A percentile compares a stretch with the other conserved stretches of the same genome.
Conservation (phyloP, 352 stramenopile species). For the Phytophthora litchii region DNA sequence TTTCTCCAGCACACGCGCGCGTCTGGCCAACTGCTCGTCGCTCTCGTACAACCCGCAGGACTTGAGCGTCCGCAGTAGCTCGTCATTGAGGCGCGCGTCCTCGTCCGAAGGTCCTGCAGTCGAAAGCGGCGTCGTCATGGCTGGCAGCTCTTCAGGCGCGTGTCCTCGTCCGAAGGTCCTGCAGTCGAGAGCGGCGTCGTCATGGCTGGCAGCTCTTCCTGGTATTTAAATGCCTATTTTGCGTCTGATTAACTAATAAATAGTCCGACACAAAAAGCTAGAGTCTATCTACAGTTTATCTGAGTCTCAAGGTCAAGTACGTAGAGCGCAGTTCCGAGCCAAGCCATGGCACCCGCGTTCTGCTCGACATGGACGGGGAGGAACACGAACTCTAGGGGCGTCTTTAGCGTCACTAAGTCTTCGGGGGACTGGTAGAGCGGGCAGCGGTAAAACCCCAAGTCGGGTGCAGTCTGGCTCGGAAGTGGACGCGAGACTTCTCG, state of each 20-base stretch:
- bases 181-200: slow-evolving; percentile 79
- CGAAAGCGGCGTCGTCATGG: slow-evolving; percentile 78
- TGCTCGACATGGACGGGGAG: slow-evolving; percentile 39
- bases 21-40: slow-evolving; percentile 59
- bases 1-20: slow-evolving; percentile 70
- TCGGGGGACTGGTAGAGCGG: slow-evolving; percentile 43
- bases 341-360: slow-evolving; percentile 27
- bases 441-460: slow-evolving; percentile 43
- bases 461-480: slow-evolving; percentile 2
- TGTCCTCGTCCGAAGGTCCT: slow-evolving; percentile 66
- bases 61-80: slow-evolving; percentile 73
- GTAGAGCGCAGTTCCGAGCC: slow-evolving; percentile 42
- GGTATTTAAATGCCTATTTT: too few relatives aligned
- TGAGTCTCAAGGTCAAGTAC: slow-evolving; percentile 31
- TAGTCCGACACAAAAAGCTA: not conserved
- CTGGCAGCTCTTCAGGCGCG: slow-evolving; percentile 46
- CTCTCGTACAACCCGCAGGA: slow-evolving; percentile 78
- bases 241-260: too few relatives aligned
- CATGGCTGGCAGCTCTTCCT: slow-evolving; percentile 44
- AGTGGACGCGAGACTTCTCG: slow-evolving; percentile 9
- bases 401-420: slow-evolving; percentile 32
- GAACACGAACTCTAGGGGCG: slow-evolving; percentile 45
- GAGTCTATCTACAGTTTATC: slow-evolving; percentile 1
- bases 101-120: slow-evolving; percentile 66
- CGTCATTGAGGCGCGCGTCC: slow-evolving; percentile 69